These are phyloP conservation scores for Salix exigua DNA, from an alignment of 345 rosid genomes.

Conservation along the genomic window DNA sequence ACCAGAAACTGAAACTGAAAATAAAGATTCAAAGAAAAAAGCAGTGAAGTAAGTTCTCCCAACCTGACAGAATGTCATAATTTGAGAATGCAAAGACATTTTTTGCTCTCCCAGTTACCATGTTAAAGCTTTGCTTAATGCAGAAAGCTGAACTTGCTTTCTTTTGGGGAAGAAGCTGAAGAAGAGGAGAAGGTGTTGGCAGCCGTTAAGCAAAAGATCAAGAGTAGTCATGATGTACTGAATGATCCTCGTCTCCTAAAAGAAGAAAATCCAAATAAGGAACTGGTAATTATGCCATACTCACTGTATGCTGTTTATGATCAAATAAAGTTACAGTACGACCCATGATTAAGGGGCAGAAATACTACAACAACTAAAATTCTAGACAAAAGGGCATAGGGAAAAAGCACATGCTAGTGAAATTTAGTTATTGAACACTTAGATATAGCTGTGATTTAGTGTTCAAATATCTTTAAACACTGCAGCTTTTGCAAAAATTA, in stretches of 20 bases:
- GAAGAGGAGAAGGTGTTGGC: slow-evolving; percentile 88
- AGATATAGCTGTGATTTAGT: not conserved
- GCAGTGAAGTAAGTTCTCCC: slow-evolving; percentile 59
- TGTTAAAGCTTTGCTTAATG: slow-evolving; percentile 28
- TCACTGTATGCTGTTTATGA: slow-evolving; percentile 1
- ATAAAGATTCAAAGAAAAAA: slow-evolving; percentile 59
- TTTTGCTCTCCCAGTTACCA: slow-evolving; percentile 1
- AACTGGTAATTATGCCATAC: slow-evolving; percentile 35
- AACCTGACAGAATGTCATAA: not conserved
- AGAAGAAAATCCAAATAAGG: slow-evolving; percentile 44
- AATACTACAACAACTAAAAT: not conserved
- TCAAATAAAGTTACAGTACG: not conserved
- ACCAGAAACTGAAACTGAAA: slow-evolving; percentile 39
- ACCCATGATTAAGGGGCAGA: not conserved
- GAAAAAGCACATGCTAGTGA: not conserved
- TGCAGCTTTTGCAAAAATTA: not conserved
- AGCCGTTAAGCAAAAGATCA: slow-evolving; percentile 66
- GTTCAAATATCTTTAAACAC: not conserved
- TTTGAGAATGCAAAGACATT: not conserved
- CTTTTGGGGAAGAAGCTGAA: slow-evolving; percentile 98
- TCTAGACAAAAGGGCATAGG: not conserved
- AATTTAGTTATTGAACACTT: not conserved
- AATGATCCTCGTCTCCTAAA: slow-evolving; percentile 89
- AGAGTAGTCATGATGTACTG: slow-evolving; percentile 94
- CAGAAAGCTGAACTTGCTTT: slow-evolving; percentile 86